Conservation (phyloP, 2,329 filamentous ascomycete genomes). For the Beauveria scarabaeidicola region DNA sequence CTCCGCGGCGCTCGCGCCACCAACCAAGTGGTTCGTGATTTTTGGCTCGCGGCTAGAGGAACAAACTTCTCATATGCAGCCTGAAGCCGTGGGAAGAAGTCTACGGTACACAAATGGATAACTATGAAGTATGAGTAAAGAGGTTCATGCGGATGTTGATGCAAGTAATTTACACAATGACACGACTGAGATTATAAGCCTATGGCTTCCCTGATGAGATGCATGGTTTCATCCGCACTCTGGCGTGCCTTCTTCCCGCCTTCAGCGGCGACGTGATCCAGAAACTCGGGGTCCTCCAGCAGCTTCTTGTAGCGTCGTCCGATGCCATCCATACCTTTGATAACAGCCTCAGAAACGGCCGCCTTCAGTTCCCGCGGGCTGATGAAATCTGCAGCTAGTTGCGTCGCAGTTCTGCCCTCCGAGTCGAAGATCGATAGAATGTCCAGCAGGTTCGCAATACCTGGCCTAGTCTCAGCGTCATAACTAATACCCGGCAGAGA, state of each 20-base stretch:
- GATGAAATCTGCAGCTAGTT: slow-evolving; percentile 33
- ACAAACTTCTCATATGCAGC: slow-evolving; percentile 54
- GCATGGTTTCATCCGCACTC: slow-evolving; percentile 53
- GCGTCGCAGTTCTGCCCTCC: slow-evolving; percentile 27
- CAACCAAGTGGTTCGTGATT: slow-evolving; percentile 60
- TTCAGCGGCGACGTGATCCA: slow-evolving; percentile 48
- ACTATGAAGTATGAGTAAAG: background rate
- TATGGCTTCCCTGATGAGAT: slow-evolving; percentile 40
- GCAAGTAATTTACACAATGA: background rate
- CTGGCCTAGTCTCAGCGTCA: slow-evolving; percentile 60
- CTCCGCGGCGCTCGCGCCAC: slow-evolving; percentile 56
- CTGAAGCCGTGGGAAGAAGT: slow-evolving; percentile 19
- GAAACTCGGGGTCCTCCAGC: slow-evolving; percentile 38
- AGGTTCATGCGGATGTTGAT: background rate
- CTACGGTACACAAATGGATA: background rate
- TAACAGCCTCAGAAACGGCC: slow-evolving; percentile 50
- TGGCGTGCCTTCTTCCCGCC: slow-evolving; percentile 53
- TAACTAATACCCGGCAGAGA: slow-evolving; percentile 59
- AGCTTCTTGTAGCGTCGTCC: slow-evolving; percentile 48
- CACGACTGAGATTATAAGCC: slow-evolving; percentile 30
- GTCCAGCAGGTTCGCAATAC: slow-evolving; percentile 79
- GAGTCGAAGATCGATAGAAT: slow-evolving; percentile 64
- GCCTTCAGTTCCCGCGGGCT: slow-evolving; percentile 35
- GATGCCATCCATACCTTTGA: slow-evolving; percentile 43
- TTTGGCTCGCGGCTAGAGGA: slow-evolving; percentile 61